These are phyloP conservation scores for Coemansia sp. DNA, from an alignment of 192 early-diverging fungal genomes.

Conservation along the genomic window DNA sequence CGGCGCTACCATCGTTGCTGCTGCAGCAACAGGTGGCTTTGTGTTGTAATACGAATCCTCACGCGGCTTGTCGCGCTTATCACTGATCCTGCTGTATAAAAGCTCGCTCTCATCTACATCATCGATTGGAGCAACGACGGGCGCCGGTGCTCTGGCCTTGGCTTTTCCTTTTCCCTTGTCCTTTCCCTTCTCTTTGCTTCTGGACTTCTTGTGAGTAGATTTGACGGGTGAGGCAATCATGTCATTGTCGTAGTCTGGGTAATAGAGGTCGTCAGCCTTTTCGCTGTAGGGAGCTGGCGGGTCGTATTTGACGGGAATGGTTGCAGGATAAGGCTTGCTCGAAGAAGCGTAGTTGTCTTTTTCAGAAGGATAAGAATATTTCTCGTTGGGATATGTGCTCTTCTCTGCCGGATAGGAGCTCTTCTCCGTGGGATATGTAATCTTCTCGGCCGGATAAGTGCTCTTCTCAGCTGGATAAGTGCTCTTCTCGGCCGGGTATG, in stretches of 20 bases:
- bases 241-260: not conserved
- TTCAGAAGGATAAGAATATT: not conserved
- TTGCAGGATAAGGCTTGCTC: too few species aligned
- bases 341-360: not conserved
- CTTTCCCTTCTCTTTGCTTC: not conserved
- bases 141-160: not conserved
- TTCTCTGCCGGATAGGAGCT: slow-evolving; percentile 5
- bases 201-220: not conserved
- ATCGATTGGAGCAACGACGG: not conserved
- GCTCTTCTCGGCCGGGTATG: slow-evolving; percentile 2
- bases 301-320: too few species aligned
- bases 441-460: not conserved
- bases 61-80: not conserved
- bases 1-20: not conserved
- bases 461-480: not conserved
- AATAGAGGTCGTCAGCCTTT: not conserved
- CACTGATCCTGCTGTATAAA: not conserved
- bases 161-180: not conserved
- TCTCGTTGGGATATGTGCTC: not conserved
- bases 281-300: not conserved
- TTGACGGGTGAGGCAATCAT: slow-evolving; percentile 1
- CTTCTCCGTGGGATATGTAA: not conserved
- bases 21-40: not conserved
- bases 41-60: not conserved
- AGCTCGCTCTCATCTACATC: not conserved